Evolutionary conservation across 2,329 filamentous ascomycete genomes (phyloP).

Genomic region (Aureobasidium namibiae): DNA sequence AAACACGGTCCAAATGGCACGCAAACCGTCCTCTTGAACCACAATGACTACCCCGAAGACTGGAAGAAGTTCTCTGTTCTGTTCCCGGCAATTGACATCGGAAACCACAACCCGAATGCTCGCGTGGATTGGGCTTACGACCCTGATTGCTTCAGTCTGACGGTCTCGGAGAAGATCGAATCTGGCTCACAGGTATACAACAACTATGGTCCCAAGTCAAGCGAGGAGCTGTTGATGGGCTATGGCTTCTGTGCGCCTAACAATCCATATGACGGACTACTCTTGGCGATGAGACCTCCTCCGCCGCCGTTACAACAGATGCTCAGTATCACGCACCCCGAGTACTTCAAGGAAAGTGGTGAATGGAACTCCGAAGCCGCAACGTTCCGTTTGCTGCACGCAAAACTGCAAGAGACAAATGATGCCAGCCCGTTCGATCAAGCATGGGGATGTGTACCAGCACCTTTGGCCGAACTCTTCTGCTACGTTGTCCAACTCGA

Average conservation of each 20-base stretch:
- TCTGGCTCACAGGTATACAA: constrained; percentile 41
- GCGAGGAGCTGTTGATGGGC: constrained; percentile 44
- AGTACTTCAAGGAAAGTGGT: constrained; percentile 25
- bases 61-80: constrained; percentile 36
- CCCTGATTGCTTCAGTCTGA: constrained; percentile 31
- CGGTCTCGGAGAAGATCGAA: constrained; percentile 25
- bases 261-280: constrained; percentile 40
- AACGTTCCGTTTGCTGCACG: constrained; percentile 29
- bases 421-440: neutral
- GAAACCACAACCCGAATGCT: constrained; percentile 40
- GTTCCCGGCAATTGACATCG: constrained; percentile 42
- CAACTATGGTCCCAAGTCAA: constrained; percentile 46
- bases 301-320: constrained; percentile 28
- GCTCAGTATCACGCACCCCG: constrained; percentile 23
- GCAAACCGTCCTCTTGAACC: constrained; percentile 27
- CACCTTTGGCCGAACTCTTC: constrained; percentile 27
- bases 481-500: constrained; percentile 28
- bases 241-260: constrained; percentile 44
- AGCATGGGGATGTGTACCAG: constrained; percentile 20
- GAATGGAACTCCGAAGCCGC: constrained; percentile 28
- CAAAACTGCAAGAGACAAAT: neutral
- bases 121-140: constrained; percentile 41
- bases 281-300: constrained; percentile 34
- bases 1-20: constrained; percentile 22
- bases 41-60: constrained; percentile 24